A percentile compares a stretch with the other conserved stretches of the same genome.
These are phyloP conservation scores for Tubosaeta brunneosetosa DNA, from an alignment of 768 basidiomycete species.

Conservation along the genomic window DNA sequence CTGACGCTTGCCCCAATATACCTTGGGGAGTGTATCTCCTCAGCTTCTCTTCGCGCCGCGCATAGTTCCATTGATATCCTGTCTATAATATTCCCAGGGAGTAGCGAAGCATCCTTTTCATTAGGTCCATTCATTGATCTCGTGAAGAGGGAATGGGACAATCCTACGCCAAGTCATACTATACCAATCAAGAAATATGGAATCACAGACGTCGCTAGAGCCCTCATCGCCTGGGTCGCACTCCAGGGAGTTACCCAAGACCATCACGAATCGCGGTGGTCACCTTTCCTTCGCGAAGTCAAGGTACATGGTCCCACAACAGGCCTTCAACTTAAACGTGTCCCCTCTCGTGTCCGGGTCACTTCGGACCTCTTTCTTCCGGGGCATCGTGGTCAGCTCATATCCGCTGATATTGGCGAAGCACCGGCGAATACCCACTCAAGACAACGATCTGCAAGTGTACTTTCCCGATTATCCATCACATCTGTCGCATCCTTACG, in stretches of 20 bases:
- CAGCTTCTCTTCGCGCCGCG: conserved; percentile 68
- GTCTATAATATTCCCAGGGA: conserved; percentile 66
- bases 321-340: conserved; percentile 28
- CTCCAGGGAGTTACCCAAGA: conserved; percentile 78
- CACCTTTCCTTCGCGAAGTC: conserved; percentile 61
- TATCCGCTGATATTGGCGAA: conserved; percentile 79
- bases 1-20: conserved; percentile 71
- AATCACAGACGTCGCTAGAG: conserved; percentile 60
- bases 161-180: conserved; percentile 45
- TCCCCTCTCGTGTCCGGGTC: conserved; percentile 59
- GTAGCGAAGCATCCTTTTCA: conserved; percentile 77
- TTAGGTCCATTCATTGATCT: conserved; percentile 74
- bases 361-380: conserved; percentile 70
- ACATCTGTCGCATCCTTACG: conserved; percentile 26
- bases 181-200: conserved; percentile 60
- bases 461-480: conserved; percentile 23
- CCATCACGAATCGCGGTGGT: conserved; percentile 73
- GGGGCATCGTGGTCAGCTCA: conserved; percentile 63
- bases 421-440: conserved; percentile 32
- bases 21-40: conserved; percentile 71
- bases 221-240: conserved; percentile 75
- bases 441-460: conserved; percentile 28
- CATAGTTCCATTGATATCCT: conserved; percentile 73
- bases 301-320: conserved; percentile 48
- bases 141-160: conserved; percentile 73